Base-by-base conservation (phyloP, 768 basidiomycete genomes). In the Termitomyces sp. region DNA sequence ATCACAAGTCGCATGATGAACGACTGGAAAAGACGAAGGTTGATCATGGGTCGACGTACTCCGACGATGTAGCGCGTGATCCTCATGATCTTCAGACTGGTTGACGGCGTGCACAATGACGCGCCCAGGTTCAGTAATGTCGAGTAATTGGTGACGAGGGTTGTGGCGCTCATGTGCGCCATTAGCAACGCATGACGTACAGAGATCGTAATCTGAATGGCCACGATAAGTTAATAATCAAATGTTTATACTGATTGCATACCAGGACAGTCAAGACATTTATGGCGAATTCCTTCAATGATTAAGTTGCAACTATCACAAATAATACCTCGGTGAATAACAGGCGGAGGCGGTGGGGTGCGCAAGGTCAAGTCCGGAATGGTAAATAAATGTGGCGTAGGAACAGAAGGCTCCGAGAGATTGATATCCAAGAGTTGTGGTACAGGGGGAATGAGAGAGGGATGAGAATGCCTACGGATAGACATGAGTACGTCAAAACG, bases 211-310 rank as follows among this genome's bases (percentile, higher is more conserved):
- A 67, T 91, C 89, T 87, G 50, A 0, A 58, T 32, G 2, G n/a
- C 7, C 7, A n/a, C 6, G 20, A 27, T 61, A 5, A 57, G 30
- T 52, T 2, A 39, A 37, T 26, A 6, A 32, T 0, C 22, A 34
- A 20, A 16, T 26, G 32, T 34, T 42, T 24, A 24, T 13, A 13
- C 43, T 44, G 18, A 7, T 5, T 4, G 71, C 79, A 53, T 67
- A 89, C 88, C 79, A 48, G 79, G 76, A 68, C 91, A 93, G 62
- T 91, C 87, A 22, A 91, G 71, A 65, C 92, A 94, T 70, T 93
- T 94, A 69, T 91, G 86, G 44, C 93, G 79, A 55, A 84, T 68
- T 12, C 91, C 92, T 55, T 80, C 73, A 39, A 93, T 77, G 4
- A 71, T 79, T 22, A 71, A 62, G 5, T 78, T 62, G 69, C 92